A percentile compares a stretch with the other conserved stretches of the same genome.
These are phyloP conservation scores for Psidium guajava DNA, from an alignment of 345 rosid genomes.

Conservation along the genomic window DNA sequence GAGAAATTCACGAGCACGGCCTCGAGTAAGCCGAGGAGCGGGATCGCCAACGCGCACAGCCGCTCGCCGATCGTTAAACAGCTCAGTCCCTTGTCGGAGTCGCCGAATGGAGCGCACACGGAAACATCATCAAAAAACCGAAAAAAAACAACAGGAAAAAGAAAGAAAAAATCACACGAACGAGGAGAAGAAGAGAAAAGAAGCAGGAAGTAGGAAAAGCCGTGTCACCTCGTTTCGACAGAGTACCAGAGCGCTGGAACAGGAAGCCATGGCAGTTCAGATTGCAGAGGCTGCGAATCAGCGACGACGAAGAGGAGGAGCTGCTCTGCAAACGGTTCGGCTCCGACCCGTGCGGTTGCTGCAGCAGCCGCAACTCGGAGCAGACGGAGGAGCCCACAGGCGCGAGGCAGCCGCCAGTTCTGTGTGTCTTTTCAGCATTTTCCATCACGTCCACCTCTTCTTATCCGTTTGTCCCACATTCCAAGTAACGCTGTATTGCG, in stretches of 20 bases:
- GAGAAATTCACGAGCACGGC: constrained; percentile 7
- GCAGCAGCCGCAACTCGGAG: neutral
- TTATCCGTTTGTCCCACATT: too few species aligned
- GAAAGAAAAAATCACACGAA: neutral
- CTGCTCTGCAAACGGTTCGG: neutral
- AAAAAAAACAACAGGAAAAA: neutral
- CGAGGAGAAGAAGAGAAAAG: neutral
- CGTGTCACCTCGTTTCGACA: neutral
- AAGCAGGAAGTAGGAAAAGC: neutral
- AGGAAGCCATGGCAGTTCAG: neutral
- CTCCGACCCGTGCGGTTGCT: neutral
- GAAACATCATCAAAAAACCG: neutral
- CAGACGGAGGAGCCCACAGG: neutral
- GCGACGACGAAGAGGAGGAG: neutral
- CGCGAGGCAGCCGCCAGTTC: neutral
- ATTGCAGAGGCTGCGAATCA: neutral
- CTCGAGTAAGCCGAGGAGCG: constrained; percentile 15
- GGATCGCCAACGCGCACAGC: constrained; percentile 19
- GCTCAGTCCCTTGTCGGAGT: neutral
- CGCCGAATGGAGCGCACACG: neutral
- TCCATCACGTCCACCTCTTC: neutral
- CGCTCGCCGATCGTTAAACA: constrained; percentile 9
- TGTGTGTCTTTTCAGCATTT: neutral
- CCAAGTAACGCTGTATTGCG: too few species aligned
- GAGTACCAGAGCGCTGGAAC: neutral